A percentile compares a stretch with the other conserved stretches of the same genome.
Evolutionary conservation across 2,329 filamentous ascomycete genomes (phyloP).

Genomic region (Falciphora oryzae): DNA sequence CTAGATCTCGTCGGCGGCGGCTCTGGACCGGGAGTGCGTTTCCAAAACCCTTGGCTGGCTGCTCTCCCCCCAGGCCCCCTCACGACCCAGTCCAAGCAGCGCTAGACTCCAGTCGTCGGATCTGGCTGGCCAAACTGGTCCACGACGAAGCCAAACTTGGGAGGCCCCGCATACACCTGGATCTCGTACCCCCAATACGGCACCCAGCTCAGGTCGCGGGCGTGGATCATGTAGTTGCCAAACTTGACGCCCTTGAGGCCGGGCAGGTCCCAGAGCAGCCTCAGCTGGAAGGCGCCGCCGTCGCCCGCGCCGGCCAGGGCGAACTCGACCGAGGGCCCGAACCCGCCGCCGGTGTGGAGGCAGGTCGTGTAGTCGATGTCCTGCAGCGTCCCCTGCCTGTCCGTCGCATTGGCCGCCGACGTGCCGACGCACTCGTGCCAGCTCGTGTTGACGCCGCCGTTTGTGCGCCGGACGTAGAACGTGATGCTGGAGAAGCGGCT

Average conservation of each 20-base stretch:
- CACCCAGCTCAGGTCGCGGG: not conserved
- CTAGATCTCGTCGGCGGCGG: no score
- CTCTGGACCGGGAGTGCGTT: no score
- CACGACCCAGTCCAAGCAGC: no score
- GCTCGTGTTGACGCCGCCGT: not conserved
- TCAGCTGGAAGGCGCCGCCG: not conserved
- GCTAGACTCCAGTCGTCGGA: not conserved
- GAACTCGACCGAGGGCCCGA: not conserved
- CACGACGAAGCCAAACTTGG: not conserved
- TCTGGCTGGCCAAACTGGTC: not conserved
- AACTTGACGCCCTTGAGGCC: not conserved
- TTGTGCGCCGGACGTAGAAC: not conserved
- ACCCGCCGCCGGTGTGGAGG: not conserved
- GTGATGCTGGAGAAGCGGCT: not conserved
- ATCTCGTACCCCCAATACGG: not conserved
- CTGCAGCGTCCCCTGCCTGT: not conserved
- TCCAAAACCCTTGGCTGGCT: no score
- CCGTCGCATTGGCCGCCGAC: not conserved
- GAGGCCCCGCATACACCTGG: not conserved
- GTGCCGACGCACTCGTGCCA: not conserved
- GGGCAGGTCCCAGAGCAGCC: not conserved
- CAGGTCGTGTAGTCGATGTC: not conserved
- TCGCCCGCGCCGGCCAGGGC: not conserved
- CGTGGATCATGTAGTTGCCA: not conserved
- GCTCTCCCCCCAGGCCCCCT: no score